Evolutionary conservation across 805 yeast genomes (phyloP), one percentile per base, ranked within the genome.

Genomic region (Kregervanrija pseudodelftensis): DNA sequence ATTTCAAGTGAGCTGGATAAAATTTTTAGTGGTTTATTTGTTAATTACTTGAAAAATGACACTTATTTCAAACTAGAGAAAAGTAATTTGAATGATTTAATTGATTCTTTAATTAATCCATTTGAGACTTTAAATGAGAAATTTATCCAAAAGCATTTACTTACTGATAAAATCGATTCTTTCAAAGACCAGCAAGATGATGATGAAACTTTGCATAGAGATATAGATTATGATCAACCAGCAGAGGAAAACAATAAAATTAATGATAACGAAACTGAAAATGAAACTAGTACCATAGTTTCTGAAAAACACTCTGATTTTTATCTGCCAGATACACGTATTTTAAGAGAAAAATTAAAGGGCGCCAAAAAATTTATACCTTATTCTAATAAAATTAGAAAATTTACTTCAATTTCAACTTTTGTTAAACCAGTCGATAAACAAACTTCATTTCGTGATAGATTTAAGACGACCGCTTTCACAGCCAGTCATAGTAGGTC

Each of bases 1-100:
- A 56, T 77, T 36, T 61, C 66, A 3, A 38, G 55, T 1, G 73
- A 82, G 4, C 65, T 91, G 33, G 95, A 90, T 51, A 88, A 82
- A 54, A 74, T 79, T 47, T 79, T 72, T 56, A 73, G 76, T n/a
- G 95, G 85, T 52, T 63, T 87, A 13, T 91, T 91, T 60, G 71
- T 77, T 14, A 81, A 82, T 40, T 85, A 79, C 57, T 65, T 85
- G 28, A 73, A 74, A 30, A 86, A 83, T 46, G 76, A 77, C 47
- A 70, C 74, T 40, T 90, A 88, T 63, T 81, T 90, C 55, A 79
- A 70, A 35, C 56, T 74, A 35, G 97, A 89, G 58, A 83, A 77
- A 64, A 79, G 79, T 49, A 78, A 77, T 51, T 65, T 90, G 33
- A 83, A 80, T 41, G 76, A 72, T 30, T 61, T 75, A 36, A 69